Base-by-base conservation (phyloP, 2,329 filamentous ascomycete species). In the Claviceps africana region DNA sequence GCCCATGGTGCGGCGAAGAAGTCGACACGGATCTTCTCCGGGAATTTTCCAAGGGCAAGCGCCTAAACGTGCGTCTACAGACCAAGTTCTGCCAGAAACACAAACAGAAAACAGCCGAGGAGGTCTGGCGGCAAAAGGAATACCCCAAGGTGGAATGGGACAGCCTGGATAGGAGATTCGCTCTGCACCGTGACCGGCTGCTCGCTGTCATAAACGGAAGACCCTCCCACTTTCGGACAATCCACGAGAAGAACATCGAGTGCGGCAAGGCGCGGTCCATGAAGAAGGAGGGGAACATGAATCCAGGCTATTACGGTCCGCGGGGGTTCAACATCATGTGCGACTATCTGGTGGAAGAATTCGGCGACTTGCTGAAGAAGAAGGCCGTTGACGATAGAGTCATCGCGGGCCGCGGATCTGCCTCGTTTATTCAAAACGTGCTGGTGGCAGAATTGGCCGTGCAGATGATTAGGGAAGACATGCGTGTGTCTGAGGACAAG, bases 241-340 rank as follows among this genome's bases (percentile, higher is more conserved):
- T 73, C 1, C 70, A 88, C 25, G 74, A 73, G 4, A 69, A 74
- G 3, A 75, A 70, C 13, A 70, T 86, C 44, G 73, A 74, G 52
- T 66, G 70, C 2, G 83, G 82, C 13, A 73, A 76, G 61, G 78
- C 77, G 31, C 74, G 78, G 50, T 83, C 77, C 28, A 69, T 86
- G 52, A 70, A 79, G 50, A 76, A 79, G 54, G 80, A 74, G 49
- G 69, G 79, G 30, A 75, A 72, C 52, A 72, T 84, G 31, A 82
- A 78, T 3, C 85, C 86, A 10, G 89, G 89, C 0, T 95, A 95
- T 67, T 95, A 95, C 66, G 89, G 89, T 1, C 77, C 83, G 2
- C 78, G 82, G 21, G 89, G 89, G 1, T 74, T 85, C 50, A 78
- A 79, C 48, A 68, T 77, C 50, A 87, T 95, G 76, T 85, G 81